Conservation (phyloP, 192 early-diverging fungal species). For the Gonapodya sp. region DNA sequence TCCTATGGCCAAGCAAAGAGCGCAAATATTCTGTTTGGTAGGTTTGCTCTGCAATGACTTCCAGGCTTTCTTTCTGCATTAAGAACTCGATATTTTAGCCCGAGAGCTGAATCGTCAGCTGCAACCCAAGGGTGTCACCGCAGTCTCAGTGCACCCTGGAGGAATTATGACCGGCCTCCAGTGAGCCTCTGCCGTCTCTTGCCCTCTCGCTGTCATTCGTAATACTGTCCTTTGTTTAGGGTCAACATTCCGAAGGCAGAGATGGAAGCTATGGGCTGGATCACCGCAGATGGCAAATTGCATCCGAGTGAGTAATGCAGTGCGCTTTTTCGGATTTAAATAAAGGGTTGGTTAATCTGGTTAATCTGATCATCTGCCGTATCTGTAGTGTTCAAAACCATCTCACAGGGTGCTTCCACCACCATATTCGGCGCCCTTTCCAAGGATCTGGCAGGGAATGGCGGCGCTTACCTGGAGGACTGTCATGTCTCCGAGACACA, state of each 20-base stretch:
- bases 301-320: not conserved
- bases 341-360: no score
- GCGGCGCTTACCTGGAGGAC: conserved; percentile 10
- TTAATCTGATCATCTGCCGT: no score
- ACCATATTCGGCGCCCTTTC: not conserved
- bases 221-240: no score
- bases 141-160: conserved; percentile 1
- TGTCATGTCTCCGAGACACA: not conserved
- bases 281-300: not conserved
- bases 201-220: no score
- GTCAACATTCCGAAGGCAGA: not conserved
- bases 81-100: not conserved
- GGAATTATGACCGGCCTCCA: conserved; percentile 9
- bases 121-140: not conserved
- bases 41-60: not conserved
- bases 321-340: no score
- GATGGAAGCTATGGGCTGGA: not conserved
- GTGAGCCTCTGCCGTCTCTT: no score
- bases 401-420: conserved; percentile 4
- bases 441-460: not conserved
- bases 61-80: not conserved
- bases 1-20: conserved; percentile 5
- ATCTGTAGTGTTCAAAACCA: not conserved
- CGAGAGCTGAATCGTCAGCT: not conserved
- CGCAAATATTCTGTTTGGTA: not conserved